phyloP scores from a whole-genome alignment of 2,329 filamentous ascomycete species.

The Penicillium oxalicum region DNA sequence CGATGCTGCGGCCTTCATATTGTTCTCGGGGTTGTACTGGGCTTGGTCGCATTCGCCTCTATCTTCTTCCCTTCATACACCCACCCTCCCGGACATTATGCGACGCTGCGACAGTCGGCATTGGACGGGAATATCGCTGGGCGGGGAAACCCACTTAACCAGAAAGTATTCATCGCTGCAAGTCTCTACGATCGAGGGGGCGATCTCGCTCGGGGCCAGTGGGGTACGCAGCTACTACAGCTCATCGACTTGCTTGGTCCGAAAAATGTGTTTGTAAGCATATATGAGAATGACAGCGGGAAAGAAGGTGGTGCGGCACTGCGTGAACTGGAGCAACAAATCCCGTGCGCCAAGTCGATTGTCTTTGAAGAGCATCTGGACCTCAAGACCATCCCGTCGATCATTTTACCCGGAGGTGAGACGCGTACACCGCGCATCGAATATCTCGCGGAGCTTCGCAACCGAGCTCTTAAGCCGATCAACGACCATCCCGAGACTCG shows the following conservation, averaged over 20 bases:
- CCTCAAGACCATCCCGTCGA: slow-evolving; percentile 50
- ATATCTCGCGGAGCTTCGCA: slow-evolving; percentile 67
- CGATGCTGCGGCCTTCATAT: slow-evolving; percentile 27
- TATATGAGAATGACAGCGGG: slow-evolving; percentile 68
- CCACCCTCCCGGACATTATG: slow-evolving; percentile 48
- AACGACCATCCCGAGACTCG: slow-evolving; percentile 40
- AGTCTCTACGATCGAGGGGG: slow-evolving; percentile 63
- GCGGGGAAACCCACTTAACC: slow-evolving; percentile 49
- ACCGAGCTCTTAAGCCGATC: slow-evolving; percentile 61
- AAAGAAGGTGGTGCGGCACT: slow-evolving; percentile 52
- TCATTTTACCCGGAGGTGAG: slow-evolving; percentile 58
- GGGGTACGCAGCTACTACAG: slow-evolving; percentile 56
- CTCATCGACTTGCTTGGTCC: slow-evolving; percentile 61
- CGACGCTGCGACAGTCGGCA: slow-evolving; percentile 29
- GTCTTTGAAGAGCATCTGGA: slow-evolving; percentile 57
- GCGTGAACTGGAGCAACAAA: slow-evolving; percentile 44
- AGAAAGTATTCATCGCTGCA: slow-evolving; percentile 68
- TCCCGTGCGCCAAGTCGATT: slow-evolving; percentile 49
- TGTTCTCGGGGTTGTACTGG: slow-evolving; percentile 23
- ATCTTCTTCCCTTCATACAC: slow-evolving; percentile 54
- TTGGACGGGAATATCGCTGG: slow-evolving; percentile 28
- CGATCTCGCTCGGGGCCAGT: slow-evolving; percentile 55
- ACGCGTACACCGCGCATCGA: slow-evolving; percentile 65
- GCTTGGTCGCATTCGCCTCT: slow-evolving; percentile 38
- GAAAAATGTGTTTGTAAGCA: slow-evolving; percentile 63